Conservation (phyloP, 257 asterid species). For the Solanum raphanifolium region DNA sequence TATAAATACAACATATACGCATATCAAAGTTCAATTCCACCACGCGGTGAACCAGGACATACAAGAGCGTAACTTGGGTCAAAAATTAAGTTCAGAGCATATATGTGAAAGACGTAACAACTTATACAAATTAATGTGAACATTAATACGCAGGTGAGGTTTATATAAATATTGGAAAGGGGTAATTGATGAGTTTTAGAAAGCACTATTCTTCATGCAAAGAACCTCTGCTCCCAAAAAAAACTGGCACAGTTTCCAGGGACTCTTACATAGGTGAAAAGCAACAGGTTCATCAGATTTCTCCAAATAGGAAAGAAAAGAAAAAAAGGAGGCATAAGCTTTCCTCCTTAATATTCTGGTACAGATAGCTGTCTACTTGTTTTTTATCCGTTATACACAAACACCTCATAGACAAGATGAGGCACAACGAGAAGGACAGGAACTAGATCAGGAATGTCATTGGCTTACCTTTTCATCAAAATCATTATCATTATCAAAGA, state of each 20-base stretch:
- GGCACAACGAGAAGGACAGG: neutral
- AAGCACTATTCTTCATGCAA: neutral
- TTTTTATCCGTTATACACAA: neutral
- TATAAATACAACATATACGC: neutral
- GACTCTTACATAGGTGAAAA: neutral
- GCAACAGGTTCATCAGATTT: neutral
- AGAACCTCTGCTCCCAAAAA: neutral
- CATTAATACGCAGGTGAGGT: neutral
- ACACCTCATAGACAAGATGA: neutral
- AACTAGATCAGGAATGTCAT: neutral
- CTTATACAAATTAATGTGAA: neutral
- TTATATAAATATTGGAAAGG: neutral
- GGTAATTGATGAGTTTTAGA: neutral
- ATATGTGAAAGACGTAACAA: neutral
- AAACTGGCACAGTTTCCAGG: neutral
- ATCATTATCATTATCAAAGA: constrained; percentile 56
- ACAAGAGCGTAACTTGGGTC: neutral
- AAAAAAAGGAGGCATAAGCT: neutral
- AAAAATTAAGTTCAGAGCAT: neutral
- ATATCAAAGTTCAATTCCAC: neutral
- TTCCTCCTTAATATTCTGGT: neutral
- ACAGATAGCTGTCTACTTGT: neutral
- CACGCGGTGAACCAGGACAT: neutral
- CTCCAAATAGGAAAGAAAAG: neutral
- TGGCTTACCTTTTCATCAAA: constrained; percentile 33